A percentile compares a stretch with the other conserved stretches of the same genome.
These are phyloP conservation scores for Trypanosomatidae sp. DNA, from an alignment of 208 protist genomes.

Conservation along the genomic window DNA sequence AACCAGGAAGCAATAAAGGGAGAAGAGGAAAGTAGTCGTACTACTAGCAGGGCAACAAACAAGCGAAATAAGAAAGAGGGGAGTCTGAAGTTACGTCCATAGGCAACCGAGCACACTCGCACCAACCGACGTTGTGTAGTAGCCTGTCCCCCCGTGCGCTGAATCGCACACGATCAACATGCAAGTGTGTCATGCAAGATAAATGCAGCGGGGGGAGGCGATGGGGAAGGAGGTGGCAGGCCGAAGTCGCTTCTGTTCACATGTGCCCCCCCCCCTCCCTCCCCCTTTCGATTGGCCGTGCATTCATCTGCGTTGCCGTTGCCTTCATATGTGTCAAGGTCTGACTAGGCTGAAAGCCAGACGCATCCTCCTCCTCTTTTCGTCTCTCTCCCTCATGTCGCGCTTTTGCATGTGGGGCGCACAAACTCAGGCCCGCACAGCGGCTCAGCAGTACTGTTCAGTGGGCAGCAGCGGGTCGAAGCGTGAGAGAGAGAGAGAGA, in stretches of 20 bases:
- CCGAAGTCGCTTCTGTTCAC: background rate
- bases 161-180: background rate
- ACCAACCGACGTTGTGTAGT: background rate
- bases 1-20: background rate
- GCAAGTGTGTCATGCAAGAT: background rate
- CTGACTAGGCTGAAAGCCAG: background rate
- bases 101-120: background rate
- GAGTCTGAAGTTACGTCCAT: background rate
- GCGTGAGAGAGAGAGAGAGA: background rate
- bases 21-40: too few relatives aligned
- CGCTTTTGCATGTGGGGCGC: background rate
- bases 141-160: background rate
- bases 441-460: background rate
- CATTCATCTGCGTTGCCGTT: background rate
- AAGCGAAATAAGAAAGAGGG: background rate
- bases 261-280: background rate
- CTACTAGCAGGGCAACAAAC: background rate
- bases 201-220: background rate
- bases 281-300: background rate
- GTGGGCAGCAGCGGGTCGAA: background rate
- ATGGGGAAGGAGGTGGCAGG: background rate
- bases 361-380: background rate
- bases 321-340: background rate
- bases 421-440: background rate
- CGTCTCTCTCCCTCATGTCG: background rate